Evolutionary conservation across 108 stramenopile species (phyloP).

Genomic region (Cyclotella kingstonii): DNA sequence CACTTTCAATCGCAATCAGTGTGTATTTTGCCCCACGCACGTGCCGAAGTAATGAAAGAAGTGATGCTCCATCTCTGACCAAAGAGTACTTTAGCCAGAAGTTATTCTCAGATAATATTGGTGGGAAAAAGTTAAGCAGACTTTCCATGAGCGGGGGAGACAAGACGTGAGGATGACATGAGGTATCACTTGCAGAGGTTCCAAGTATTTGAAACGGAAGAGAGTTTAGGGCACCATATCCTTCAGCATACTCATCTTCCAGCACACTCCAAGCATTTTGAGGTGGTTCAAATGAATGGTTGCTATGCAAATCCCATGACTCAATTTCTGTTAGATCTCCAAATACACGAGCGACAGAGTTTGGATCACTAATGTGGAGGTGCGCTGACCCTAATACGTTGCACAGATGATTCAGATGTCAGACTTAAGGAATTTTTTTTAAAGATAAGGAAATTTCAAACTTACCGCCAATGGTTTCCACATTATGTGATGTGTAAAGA

Average conservation of each 20-base stretch:
- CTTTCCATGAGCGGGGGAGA: conserved; percentile 77
- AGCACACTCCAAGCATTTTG: conserved; percentile 74
- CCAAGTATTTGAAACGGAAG: conserved; percentile 52
- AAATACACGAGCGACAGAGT: conserved; percentile 28
- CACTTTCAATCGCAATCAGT: conserved; percentile 75
- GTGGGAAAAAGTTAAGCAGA: conserved; percentile 59
- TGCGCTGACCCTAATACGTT: no score
- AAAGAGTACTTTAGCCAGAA: conserved; percentile 80
- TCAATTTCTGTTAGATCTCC: conserved; percentile 17
- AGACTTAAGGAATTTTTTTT: background rate
- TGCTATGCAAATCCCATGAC: conserved; percentile 37
- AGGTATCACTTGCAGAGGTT: conserved; percentile 48
- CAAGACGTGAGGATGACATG: conserved; percentile 66
- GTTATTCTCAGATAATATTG: conserved; percentile 43
- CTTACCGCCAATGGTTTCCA: conserved; percentile 38
- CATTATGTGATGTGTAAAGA: conserved; percentile 35
- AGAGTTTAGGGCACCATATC: conserved; percentile 53
- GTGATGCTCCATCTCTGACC: conserved; percentile 72
- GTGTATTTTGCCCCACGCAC: conserved; percentile 59
- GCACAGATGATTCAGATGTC: no score
- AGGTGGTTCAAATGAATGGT: conserved; percentile 11
- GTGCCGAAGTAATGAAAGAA: conserved; percentile 57
- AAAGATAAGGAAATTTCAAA: background rate
- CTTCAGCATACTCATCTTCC: conserved; percentile 79
- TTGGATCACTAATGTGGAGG: conserved; percentile 11